Percentiles rank a stretch among this genome's conserved stretches.
Evolutionary conservation across 768 basidiomycete species (phyloP).

Genomic region (Rickenella mellea): DNA sequence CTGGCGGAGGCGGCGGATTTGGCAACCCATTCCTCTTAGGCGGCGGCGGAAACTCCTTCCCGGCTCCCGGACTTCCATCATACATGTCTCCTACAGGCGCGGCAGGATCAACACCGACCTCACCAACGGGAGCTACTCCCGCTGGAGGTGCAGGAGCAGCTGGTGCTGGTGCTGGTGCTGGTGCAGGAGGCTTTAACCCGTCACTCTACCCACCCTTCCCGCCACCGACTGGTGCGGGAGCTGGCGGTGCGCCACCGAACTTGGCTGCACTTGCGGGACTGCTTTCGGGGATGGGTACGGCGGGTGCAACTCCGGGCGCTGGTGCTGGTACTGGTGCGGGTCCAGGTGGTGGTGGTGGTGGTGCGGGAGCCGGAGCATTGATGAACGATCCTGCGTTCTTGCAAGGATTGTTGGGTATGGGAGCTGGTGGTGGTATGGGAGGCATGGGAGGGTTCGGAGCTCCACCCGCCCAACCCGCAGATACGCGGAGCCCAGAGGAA

Average conservation of each 20-base stretch:
- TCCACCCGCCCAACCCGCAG: slow-evolving; percentile 46
- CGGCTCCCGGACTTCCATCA: slow-evolving; percentile 49
- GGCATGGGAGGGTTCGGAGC: slow-evolving; percentile 15
- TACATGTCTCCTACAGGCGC: neutral
- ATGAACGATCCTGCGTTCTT: slow-evolving; percentile 36
- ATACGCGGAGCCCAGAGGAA: slow-evolving; percentile 78
- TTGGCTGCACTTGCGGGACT: no score
- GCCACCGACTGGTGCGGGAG: slow-evolving; percentile 11
- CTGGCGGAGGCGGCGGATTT: slow-evolving; percentile 21
- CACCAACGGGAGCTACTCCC: slow-evolving; percentile 10
- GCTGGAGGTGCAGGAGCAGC: slow-evolving; percentile 12
- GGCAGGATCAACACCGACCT: slow-evolving; percentile 17
- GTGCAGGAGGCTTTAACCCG: slow-evolving; percentile 9
- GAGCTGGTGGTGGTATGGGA: slow-evolving; percentile 20
- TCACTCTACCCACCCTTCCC: slow-evolving; percentile 10
- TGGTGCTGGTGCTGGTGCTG: slow-evolving; percentile 12
- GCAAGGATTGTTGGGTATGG: slow-evolving; percentile 26
- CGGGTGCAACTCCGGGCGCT: slow-evolving; percentile 9
- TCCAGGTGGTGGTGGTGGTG: slow-evolving; percentile 18
- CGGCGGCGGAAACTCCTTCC: slow-evolving; percentile 32
- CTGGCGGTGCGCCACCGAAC: slow-evolving; percentile 1
- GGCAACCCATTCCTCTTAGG: slow-evolving; percentile 15
- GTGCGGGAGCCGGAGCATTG: slow-evolving; percentile 13
- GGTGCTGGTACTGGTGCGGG: slow-evolving; percentile 15
- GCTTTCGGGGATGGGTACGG: neutral